These are phyloP conservation scores for Stevia rebaudiana DNA, from an alignment of 140 eudicot genomes.

Conservation along the genomic window DNA sequence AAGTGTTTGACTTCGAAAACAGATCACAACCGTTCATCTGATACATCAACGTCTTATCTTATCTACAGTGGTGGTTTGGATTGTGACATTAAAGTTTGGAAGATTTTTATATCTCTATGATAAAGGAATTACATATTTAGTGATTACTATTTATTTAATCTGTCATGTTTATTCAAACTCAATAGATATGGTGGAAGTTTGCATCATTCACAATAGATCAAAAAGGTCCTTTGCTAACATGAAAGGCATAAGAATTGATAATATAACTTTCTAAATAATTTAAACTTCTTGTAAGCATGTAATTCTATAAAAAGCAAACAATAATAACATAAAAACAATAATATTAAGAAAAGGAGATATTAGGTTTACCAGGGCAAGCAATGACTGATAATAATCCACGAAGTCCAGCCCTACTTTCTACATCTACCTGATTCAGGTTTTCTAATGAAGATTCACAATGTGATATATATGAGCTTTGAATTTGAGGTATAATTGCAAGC, in stretches of 20 bases:
- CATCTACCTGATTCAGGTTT: conserved; percentile 59
- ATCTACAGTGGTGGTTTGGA: conserved; percentile 79
- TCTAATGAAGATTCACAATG: conserved; percentile 44
- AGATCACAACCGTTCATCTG: conserved; percentile 34
- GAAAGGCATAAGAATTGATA: neutral
- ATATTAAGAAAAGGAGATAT: neutral
- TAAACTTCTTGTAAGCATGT: neutral
- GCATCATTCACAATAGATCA: conserved; percentile 5
- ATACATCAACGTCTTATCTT: conserved; percentile 38
- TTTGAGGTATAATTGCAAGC: conserved; percentile 63
- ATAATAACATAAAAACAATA: neutral
- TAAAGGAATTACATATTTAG: conserved; percentile 9
- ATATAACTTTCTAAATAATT: neutral
- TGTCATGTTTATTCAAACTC: neutral
- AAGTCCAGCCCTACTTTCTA: conserved; percentile 93
- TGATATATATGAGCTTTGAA: conserved; percentile 39
- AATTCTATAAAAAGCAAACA: neutral
- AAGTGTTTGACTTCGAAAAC: conserved; percentile 57
- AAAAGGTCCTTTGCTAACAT: neutral
- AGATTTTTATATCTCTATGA: conserved; percentile 40
- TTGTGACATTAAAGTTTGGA: conserved; percentile 70
- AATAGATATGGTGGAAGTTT: neutral
- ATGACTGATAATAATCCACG: conserved; percentile 87
- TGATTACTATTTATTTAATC: neutral
- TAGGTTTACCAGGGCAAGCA: conserved; percentile 69